Evolutionary conservation across 2,329 filamentous ascomycete genomes (phyloP), one percentile per base, ranked within the genome.

Genomic region (Neofusicoccum laricinum): DNA sequence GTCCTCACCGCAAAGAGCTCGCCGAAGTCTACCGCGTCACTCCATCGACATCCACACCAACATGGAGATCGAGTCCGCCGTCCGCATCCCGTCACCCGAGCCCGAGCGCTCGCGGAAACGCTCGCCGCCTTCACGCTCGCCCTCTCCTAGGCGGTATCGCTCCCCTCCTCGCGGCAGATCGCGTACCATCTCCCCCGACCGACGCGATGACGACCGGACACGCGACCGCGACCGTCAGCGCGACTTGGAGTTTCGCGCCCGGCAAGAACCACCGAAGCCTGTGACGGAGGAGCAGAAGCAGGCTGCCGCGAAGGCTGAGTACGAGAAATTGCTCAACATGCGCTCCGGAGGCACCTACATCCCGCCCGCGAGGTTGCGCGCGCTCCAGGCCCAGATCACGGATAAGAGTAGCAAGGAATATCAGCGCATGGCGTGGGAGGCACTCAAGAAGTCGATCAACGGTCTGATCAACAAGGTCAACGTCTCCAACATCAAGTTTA

Each of bases 401-500:
- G 95, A 99, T 80, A 97, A 96, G 83, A 89, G 86, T 63, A 96
- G 90, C 78, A 96, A 97, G 78, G 95, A 98, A 80, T 98, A 97
- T 75, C 95, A 98, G 84, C 91, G 95, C 71, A 96, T 99, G 92
- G 93, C 93, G 8, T 99, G 95, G 95, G 95, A 99, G 79, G 94
- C 94, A 12, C 82, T 99, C 73, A 99, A 99, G 82, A 99, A 99
- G 83, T 95, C 91, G 55, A 97, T 99, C 80, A 98, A 99, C 75
- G 95, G 95, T 71, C 81, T 99, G 69, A 97, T 99, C 84, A 99
- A 99, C 85, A 99, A 99, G 82, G 91, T 97, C 82, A 98, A 98
- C 79, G 91, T 94, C 64, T 92, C 91, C 38, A 99, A 99, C 77
- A 98, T 99, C 84, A 98, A 99, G 79, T 86, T 91, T 74, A 97